These are phyloP conservation scores for Peniophora sp. DNA, from an alignment of 1,284 basidiomycete species.

Conservation along the genomic window DNA sequence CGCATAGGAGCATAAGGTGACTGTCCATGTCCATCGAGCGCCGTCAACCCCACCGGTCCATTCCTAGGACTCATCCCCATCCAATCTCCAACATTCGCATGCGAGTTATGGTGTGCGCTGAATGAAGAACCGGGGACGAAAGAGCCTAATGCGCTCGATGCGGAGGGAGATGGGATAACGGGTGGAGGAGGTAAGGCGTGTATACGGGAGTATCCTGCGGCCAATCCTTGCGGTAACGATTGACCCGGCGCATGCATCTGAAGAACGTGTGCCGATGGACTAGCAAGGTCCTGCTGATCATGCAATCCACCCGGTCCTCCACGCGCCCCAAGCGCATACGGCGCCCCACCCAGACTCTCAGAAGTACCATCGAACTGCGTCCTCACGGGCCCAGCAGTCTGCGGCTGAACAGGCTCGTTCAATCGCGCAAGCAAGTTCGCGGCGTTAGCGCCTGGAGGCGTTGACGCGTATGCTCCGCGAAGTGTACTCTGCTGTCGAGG, in stretches of 20 bases:
- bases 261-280: slow-evolving; percentile 60
- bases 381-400: slow-evolving; percentile 17
- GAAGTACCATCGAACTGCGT: slow-evolving; percentile 20
- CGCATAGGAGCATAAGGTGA: slow-evolving; percentile 10
- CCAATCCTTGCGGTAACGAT: slow-evolving; percentile 80
- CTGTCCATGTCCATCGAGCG: slow-evolving; percentile 18
- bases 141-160: slow-evolving; percentile 22
- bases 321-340: slow-evolving; percentile 12
- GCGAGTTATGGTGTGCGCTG: too few relatives aligned
- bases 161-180: slow-evolving; percentile 33
- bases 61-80: slow-evolving; percentile 20
- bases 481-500: slow-evolving; percentile 9
- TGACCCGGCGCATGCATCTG: slow-evolving; percentile 80
- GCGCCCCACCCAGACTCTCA: not conserved
- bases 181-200: slow-evolving; percentile 58
- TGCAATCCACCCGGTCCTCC: slow-evolving; percentile 15
- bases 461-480: slow-evolving; percentile 16
- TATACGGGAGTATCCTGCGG: slow-evolving; percentile 79
- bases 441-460: slow-evolving; percentile 13
- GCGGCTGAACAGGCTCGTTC: slow-evolving; percentile 20
- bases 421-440: slow-evolving; percentile 17
- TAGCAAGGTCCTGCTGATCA: slow-evolving; percentile 26
- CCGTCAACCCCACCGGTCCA: slow-evolving; percentile 19
- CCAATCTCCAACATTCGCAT: slow-evolving; percentile 24
- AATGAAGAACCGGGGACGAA: slow-evolving; percentile 19